Percentiles rank a stretch among this genome's conserved stretches.
Conservation (phyloP, 352 stramenopile species). For the Globisporangium nodosum region DNA sequence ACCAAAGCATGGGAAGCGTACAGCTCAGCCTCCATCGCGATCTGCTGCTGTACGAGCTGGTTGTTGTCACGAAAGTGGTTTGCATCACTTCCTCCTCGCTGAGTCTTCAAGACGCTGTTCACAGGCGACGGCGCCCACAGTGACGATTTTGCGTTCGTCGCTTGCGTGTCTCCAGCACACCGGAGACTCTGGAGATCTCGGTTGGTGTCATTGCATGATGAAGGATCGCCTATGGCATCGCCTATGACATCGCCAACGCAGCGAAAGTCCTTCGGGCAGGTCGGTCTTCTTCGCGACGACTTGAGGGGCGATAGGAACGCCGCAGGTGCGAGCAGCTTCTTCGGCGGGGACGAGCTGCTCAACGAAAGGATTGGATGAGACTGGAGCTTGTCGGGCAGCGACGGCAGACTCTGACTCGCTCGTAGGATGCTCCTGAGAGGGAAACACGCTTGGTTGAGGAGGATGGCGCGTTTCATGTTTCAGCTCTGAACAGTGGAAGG, state of each 20-base stretch:
- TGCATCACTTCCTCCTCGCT: not conserved
- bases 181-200: not conserved
- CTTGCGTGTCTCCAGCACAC: not conserved
- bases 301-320: constrained; percentile 32
- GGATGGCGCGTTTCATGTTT: not conserved
- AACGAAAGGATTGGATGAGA: not conserved
- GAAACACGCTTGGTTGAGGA: no score
- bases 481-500: not conserved
- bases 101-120: not conserved
- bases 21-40: constrained; percentile 4
- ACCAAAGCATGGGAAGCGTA: not conserved
- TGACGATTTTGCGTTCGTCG: not conserved
- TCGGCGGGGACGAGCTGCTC: not conserved
- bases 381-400: constrained; percentile 13
- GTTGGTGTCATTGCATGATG: not conserved
- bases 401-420: constrained; percentile 28
- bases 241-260: not conserved
- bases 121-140: not conserved
- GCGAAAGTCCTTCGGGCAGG: constrained; percentile 1
- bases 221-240: not conserved
- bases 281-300: constrained; percentile 1
- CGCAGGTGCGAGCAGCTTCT: constrained; percentile 18
- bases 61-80: not conserved
- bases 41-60: constrained; percentile 7
- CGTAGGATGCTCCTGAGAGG: constrained; percentile 9